These are phyloP conservation scores for Boehmeria nivea DNA, from an alignment of 306 rosid species.

Conservation along the genomic window DNA sequence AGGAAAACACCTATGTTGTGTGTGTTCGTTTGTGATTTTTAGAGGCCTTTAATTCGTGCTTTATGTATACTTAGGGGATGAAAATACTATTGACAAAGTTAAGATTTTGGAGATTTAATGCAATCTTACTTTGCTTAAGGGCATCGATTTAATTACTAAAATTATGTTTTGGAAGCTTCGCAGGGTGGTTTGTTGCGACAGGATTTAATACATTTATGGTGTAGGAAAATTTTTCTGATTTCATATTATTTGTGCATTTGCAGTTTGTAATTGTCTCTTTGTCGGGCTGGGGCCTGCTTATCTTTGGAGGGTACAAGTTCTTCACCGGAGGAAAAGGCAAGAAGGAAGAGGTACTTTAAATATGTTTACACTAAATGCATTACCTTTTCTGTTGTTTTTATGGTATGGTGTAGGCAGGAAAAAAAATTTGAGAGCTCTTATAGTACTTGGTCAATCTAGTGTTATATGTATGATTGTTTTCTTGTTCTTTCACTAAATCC, in stretches of 20 bases:
- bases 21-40: background rate
- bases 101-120: no score
- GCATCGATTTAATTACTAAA: no score
- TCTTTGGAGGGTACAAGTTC: conserved; percentile 59
- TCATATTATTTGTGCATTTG: conserved; percentile 16
- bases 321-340: conserved; percentile 67
- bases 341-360: conserved; percentile 79
- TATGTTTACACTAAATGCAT: background rate
- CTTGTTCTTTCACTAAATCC: no score
- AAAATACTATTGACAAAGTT: no score
- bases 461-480: background rate
- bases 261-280: conserved; percentile 84
- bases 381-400: conserved; percentile 1
- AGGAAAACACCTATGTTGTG: background rate
- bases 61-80: no score
- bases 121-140: background rate
- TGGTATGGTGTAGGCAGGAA: background rate
- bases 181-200: no score
- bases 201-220: background rate
- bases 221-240: conserved; percentile 21
- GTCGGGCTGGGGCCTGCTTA: conserved; percentile 74
- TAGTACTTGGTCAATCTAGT: background rate
- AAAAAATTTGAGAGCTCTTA: background rate
- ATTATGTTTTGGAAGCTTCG: no score
- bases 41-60: background rate